These are phyloP conservation scores for Pichia sp. DNA, from an alignment of 1,139 yeast genomes.

Conservation along the genomic window DNA sequence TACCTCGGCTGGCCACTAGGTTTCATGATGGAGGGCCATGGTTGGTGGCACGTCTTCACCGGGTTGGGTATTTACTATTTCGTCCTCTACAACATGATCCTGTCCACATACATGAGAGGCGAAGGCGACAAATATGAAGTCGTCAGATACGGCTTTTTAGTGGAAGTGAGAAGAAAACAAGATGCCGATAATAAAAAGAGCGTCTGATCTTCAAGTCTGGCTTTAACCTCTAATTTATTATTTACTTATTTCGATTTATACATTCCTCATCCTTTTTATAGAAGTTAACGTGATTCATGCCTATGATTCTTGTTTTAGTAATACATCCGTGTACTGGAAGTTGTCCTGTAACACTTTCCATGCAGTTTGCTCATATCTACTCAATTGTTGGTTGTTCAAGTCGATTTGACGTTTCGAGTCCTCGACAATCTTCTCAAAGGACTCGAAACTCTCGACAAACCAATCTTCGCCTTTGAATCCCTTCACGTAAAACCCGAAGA, in stretches of 20 bases:
- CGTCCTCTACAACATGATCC: slow-evolving; percentile 33
- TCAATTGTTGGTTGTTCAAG: neutral
- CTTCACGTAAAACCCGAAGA: slow-evolving; percentile 15
- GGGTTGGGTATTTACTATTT: slow-evolving; percentile 58
- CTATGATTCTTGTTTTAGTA: neutral
- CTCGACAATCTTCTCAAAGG: slow-evolving; percentile 3
- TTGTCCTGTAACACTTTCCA: slow-evolving; percentile 14
- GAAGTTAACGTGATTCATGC: neutral
- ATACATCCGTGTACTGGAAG: slow-evolving; percentile 11
- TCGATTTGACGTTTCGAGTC: neutral
- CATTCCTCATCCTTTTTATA: neutral
- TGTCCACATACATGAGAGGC: slow-evolving; percentile 32
- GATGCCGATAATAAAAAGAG: neutral
- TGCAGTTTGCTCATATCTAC: slow-evolving; percentile 5
- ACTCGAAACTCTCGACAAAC: slow-evolving; percentile 11
- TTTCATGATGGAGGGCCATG: slow-evolving; percentile 85
- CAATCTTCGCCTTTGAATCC: slow-evolving; percentile 5
- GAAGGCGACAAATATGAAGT: slow-evolving; percentile 29
- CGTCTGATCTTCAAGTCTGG: too few species aligned
- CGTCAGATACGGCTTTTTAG: slow-evolving; percentile 30
- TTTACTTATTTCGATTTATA: too few species aligned
- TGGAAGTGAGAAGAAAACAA: slow-evolving; percentile 28
- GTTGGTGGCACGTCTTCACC: slow-evolving; percentile 96
- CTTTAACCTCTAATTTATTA: too few species aligned
- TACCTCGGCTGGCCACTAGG: slow-evolving; percentile 88